phyloP scores from a whole-genome alignment of 208 protist species.

The Borovskyia barvae region DNA sequence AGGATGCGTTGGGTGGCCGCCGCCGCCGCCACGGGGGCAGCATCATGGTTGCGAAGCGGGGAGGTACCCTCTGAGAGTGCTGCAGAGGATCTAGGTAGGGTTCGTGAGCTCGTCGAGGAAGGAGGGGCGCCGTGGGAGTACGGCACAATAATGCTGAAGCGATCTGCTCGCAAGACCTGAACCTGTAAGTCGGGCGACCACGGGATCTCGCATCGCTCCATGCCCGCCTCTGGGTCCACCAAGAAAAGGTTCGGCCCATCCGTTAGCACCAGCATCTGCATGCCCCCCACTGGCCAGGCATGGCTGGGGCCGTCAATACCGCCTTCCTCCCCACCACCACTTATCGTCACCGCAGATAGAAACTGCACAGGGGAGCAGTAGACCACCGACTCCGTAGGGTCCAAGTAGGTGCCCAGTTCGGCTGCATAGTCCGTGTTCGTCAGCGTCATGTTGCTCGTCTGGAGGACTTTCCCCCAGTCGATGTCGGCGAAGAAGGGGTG shows the following conservation, averaged over 20 bases:
- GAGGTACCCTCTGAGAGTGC: not conserved
- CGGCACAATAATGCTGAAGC: slow-evolving; percentile 30
- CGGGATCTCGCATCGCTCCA: slow-evolving; percentile 28
- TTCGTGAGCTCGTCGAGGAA: slow-evolving; percentile 6
- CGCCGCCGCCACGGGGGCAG: not conserved
- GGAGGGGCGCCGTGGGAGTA: not conserved
- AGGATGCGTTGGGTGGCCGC: slow-evolving; percentile 6
- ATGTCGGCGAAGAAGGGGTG: slow-evolving; percentile 87
- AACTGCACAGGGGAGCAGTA: slow-evolving; percentile 47
- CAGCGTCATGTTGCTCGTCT: slow-evolving; percentile 43
- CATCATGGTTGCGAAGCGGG: not conserved
- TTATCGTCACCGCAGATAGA: slow-evolving; percentile 3
- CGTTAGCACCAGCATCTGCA: slow-evolving; percentile 61
- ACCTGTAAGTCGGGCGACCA: slow-evolving; percentile 40
- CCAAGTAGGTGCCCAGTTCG: slow-evolving; percentile 41
- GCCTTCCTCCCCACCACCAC: not conserved
- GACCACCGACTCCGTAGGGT: slow-evolving; percentile 42
- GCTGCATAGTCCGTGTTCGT: slow-evolving; percentile 39
- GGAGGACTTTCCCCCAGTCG: slow-evolving; percentile 52
- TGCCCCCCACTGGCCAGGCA: not conserved
- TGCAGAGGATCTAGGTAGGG: not conserved
- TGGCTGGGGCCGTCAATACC: not conserved
- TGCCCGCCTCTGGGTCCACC: slow-evolving; percentile 28
- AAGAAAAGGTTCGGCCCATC: slow-evolving; percentile 64
- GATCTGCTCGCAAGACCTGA: slow-evolving; percentile 18